Evolutionary conservation across 179 eudicot genomes (phyloP), one percentile per base, ranked within the genome.

Genomic region (Gypsophila paniculata): DNA sequence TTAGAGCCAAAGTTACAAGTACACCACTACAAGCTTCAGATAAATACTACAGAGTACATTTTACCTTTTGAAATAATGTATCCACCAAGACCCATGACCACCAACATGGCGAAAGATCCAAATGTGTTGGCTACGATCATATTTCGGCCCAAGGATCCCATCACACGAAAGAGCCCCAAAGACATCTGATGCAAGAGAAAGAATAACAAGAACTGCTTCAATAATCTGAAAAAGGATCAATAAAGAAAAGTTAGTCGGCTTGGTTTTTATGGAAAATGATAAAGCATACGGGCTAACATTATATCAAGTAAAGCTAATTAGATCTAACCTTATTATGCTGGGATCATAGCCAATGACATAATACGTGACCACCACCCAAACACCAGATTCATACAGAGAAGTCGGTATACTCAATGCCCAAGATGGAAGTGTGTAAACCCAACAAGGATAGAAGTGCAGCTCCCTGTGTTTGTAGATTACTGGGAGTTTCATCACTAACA

Each of bases 71-170:
- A 91, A 77, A 93, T 79, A 14, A 93, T 83, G 78, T 86, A 93
- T 74, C 96, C 96, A 44, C 98, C 98, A 75, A 93, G 93, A 73
- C 88, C 95, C 98, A 93, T 91, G 72, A 93, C 98, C 79, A 93
- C 91, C 84, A 93, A 82, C 98, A 93, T 87, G 76, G 96, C 98
- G 68, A 93, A 93, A 67, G 98, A 93, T 77, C 98, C 98, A 84
- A 90, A 91, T 73, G 98, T 93, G 82, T 93, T 93, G 64, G 98
- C 91, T 72, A 89, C 97, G 51, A 93, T 87, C 98, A 93, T 89
- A 81, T 78, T 91, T 69, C 98, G 89, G 44, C 98, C 98, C 79
- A 93, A 80, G 65, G 97, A 84, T 77, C 93, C 98, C 87, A 91
- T 93, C 80, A 93, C 86, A 60, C 95, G 91, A 55, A 93, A 93